Base-by-base conservation (phyloP, 2,329 filamentous ascomycete genomes). In the Nemania sp. region DNA sequence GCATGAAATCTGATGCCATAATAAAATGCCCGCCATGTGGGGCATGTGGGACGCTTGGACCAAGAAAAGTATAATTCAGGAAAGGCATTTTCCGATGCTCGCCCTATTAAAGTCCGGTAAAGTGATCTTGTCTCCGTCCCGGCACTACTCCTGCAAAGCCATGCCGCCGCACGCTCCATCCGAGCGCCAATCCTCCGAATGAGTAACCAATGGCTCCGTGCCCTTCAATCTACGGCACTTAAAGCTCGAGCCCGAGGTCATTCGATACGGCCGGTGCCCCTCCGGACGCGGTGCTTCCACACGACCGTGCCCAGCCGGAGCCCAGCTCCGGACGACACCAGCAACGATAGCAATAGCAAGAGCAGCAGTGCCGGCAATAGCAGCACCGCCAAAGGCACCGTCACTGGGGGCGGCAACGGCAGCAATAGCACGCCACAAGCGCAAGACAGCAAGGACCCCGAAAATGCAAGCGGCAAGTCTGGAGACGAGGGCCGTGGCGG, bases 141-240 rank as follows among this genome's bases (percentile, higher is more conserved):
- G 40, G 36, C 51, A 57, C 49, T 36, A 14, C 56, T 57, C 37
- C 54, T 36, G 52, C 47, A 64, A 41, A 61, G 64, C 52, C 42
- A 68, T 68, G 67, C 64, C 60, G 66, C 61, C 61, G 64, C 60
- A 61, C 41, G 67, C 67, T 69, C 67, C 40, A 46, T 33, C 52
- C 55, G 68, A 67, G 68, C 68, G 62, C 60, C 65, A 65, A 64
- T 61, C 46, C 62, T 57, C 60, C 64, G 66, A 61, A 70, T 70
- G 68, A 66, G 64, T 68, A 65, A 57, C 51, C 56, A 58, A 60
- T 66, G 63, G 62, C 58, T 62, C 31, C 64, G 68, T 63, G 67
- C 66, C 61, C 61, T 66, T 59, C 66, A 65, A 49, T 64, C 58
- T 28, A 61, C 63, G 57, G 61, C 64, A 63, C 61, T 59, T 17